Evolutionary conservation across 139 green algal species (phyloP), one percentile per base, ranked within the genome.

Genomic region (Ulvella scutata): DNA sequence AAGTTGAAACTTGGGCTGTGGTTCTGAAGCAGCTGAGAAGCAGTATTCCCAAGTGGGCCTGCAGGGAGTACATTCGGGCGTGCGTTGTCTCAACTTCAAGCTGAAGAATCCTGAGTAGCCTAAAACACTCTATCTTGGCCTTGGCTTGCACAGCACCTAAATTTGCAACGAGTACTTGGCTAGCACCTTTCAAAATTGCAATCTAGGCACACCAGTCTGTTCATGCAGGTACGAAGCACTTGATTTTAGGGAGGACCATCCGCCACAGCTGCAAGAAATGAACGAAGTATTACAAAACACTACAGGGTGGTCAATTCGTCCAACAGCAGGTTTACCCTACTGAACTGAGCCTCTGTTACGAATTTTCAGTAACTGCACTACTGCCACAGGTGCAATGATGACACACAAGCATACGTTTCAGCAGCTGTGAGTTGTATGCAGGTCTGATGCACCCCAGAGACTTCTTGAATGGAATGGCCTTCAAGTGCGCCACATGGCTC

Each of bases 381-480:
- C 37, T 73, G 38, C 37, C 29, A 9, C 17, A n/a, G 13, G n/a
- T 67, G 38, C 37, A 72, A n/a, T 75, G 21, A 17, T 51, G 31
- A 34, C 35, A 10, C 28, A 51, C 4, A 6, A 34, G 28, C n/a
- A 13, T 10, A 6, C 36, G n/a, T 75, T 75, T 4, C 17, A 36
- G 37, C 38, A 80, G 61, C 77, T 93, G 4, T 81, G 92, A 2
- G 92, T 92, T 0, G 89, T 95, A 28, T n/a, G 92, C 92, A 4
- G 92, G 92, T 2, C 80, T 97, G 43, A 89, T 97, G 78, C 91
- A 96, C 81, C 92, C 92, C 3, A 79, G 92, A 0, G 90, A 97
- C 82, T 97, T 97, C 83, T 82, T 97, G 35, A 91, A 90, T 43
- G 92, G 91, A 37, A 79, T 97, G n/a, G 92, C 92, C 0, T 97